phyloP scores from a whole-genome alignment of 202 grass and related monocot species.

The Bolboschoenoplectus hybrid region DNA sequence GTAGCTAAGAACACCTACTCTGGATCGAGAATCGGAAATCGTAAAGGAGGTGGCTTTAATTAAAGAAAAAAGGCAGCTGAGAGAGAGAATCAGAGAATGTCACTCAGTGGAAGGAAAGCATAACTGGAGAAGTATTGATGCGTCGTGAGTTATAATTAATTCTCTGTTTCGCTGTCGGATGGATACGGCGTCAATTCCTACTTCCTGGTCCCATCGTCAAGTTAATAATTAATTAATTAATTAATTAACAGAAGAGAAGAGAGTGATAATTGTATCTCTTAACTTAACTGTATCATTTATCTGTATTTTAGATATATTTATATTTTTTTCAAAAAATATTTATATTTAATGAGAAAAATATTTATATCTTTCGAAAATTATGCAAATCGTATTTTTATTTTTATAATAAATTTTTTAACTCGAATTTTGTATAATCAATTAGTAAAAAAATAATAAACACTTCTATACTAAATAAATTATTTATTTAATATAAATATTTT shows the following conservation, averaged over 20 bases:
- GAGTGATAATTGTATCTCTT: too few species aligned
- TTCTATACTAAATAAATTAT: too few species aligned
- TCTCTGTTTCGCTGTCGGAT: not conserved
- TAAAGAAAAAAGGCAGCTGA: not conserved
- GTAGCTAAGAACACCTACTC: conserved; percentile 9
- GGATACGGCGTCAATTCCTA: conserved; percentile 9
- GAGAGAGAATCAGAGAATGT: conserved; percentile 29
- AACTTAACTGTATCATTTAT: too few species aligned
- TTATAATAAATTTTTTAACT: too few species aligned
- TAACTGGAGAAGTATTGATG: not conserved
- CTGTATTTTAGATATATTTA: too few species aligned
- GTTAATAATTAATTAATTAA: not conserved
- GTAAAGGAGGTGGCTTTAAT: not conserved
- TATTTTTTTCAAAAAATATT: too few species aligned
- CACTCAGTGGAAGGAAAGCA: conserved; percentile 36
- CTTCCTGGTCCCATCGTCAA: not conserved
- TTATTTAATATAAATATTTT: too few species aligned
- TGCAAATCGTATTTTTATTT: too few species aligned
- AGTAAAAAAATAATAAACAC: too few species aligned
- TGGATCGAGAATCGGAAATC: not conserved
- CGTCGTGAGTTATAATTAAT: not conserved
- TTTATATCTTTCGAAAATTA: too few species aligned
- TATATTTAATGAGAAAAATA: too few species aligned
- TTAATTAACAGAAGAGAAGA: not conserved
- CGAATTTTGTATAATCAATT: too few species aligned